Conservation (phyloP, 768 basidiomycete genomes). For the Mycena chlorophos region DNA sequence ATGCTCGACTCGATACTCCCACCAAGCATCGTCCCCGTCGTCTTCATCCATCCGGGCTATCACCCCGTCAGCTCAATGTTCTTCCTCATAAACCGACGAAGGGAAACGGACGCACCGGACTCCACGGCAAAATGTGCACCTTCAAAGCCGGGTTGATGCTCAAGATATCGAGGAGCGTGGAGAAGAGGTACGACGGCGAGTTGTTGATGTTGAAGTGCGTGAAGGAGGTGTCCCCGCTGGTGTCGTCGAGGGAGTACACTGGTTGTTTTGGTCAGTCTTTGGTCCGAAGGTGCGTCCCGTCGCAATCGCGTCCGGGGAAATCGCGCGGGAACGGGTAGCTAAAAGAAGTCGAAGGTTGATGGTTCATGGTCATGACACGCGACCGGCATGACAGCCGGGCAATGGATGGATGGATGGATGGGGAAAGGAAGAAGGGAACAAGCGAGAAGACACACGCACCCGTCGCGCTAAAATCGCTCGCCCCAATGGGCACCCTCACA, state of each 20-base stretch:
- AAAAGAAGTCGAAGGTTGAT: no score
- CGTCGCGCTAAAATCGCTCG: slow-evolving; percentile 68
- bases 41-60: slow-evolving; percentile 83
- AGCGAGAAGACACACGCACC: slow-evolving; percentile 36
- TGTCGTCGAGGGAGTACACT: slow-evolving; percentile 70
- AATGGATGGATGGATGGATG: no score
- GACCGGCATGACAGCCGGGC: no score
- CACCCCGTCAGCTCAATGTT: neutral
- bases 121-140: slow-evolving; percentile 72
- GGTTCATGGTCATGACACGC: no score
- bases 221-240: slow-evolving; percentile 59
- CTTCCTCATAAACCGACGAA: no score
- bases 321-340: no score
- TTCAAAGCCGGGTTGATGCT: slow-evolving; percentile 47
- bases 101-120: slow-evolving; percentile 50
- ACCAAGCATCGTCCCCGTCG: slow-evolving; percentile 66
- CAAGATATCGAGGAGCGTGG: slow-evolving; percentile 62
- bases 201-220: slow-evolving; percentile 55
- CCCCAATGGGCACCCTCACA: slow-evolving; percentile 69
- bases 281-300: no score
- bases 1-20: slow-evolving; percentile 43
- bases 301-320: no score
- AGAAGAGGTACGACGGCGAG: slow-evolving; percentile 65
- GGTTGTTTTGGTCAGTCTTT: no score
- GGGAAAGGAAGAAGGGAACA: neutral